Evolutionary conservation across 208 protist genomes (phyloP).

Genomic region (Leishmania lainsoni): DNA sequence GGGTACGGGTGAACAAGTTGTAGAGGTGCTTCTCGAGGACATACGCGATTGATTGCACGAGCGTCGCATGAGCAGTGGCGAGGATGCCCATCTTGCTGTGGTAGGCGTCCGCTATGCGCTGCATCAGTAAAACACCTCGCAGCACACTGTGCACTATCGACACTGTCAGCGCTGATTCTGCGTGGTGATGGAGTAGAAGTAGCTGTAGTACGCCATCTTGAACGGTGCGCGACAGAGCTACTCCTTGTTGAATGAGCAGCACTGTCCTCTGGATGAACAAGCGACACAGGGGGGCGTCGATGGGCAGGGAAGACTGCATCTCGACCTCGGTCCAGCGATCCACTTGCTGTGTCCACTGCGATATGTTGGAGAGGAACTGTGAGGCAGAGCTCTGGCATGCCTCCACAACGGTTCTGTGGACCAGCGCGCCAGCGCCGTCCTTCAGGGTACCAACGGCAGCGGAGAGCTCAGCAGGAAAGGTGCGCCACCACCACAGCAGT

Average conservation of each 20-base stretch:
- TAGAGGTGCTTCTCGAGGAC: constrained; percentile 75
- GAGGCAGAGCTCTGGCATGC: constrained; percentile 14
- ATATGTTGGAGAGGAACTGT: constrained; percentile 4
- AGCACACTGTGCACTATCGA: constrained; percentile 68
- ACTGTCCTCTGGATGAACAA: constrained; percentile 42
- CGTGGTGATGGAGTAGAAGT: constrained; percentile 80
- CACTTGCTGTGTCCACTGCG: constrained; percentile 29
- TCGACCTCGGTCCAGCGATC: constrained; percentile 38
- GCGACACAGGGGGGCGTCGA: constrained; percentile 35
- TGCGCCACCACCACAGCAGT: constrained; percentile 25
- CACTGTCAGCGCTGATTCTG: constrained; percentile 50
- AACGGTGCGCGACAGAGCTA: constrained; percentile 66
- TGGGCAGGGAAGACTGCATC: constrained; percentile 47
- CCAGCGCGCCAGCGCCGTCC: constrained; percentile 8
- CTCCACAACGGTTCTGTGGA: constrained; percentile 13
- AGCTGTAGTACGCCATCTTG: constrained; percentile 57
- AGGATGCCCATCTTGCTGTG: constrained; percentile 78
- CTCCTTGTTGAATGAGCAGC: constrained; percentile 67
- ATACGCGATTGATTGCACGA: constrained; percentile 76
- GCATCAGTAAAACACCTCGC: constrained; percentile 84
- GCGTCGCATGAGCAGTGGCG: constrained; percentile 63
- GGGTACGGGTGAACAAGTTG: constrained; percentile 39
- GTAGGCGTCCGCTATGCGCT: constrained; percentile 86
- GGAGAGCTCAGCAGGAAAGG: constrained; percentile 20
- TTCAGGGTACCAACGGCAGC: constrained; percentile 3